Percentiles rank a stretch among this genome's conserved stretches.
These are phyloP conservation scores for Nigrograna mackinnonii DNA, from an alignment of 2,329 filamentous ascomycete genomes.

Conservation along the genomic window DNA sequence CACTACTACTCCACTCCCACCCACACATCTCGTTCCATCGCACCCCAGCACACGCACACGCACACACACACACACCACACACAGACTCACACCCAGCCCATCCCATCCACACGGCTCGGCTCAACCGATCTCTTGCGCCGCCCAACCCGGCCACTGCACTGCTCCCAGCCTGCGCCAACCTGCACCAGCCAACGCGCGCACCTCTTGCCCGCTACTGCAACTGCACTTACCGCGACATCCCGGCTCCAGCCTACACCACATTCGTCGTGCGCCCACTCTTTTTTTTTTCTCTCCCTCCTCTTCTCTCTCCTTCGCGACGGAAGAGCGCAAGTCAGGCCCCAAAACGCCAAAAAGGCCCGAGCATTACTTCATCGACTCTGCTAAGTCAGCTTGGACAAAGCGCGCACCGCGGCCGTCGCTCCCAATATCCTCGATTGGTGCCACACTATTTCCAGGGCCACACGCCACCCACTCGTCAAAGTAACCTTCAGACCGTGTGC, in stretches of 20 bases:
- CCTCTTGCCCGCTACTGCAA: no score
- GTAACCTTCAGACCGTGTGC: conserved; percentile 24
- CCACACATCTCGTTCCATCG: neutral
- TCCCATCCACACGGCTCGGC: conserved; percentile 29
- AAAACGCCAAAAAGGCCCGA: conserved; percentile 17
- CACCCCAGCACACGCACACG: neutral
- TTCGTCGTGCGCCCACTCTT: no score
- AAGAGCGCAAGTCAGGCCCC: conserved; percentile 27
- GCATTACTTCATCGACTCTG: conserved; percentile 42
- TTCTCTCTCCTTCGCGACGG: no score
- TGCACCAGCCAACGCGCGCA: no score
- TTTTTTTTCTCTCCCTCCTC: no score
- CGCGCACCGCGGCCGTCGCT: conserved; percentile 26
- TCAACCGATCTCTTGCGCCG: conserved; percentile 32
- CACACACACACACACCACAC: neutral
- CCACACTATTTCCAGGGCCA: conserved; percentile 40
- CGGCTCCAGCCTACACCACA: no score
- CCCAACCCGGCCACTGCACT: conserved; percentile 4
- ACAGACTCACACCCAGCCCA: neutral
- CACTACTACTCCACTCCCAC: neutral
- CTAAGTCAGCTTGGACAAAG: conserved; percentile 33
- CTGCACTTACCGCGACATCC: no score
- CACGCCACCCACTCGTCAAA: conserved; percentile 36
- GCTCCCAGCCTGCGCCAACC: neutral
- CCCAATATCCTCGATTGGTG: conserved; percentile 32